Base-by-base conservation (phyloP, 192 early-diverging fungal genomes). In the Coemansia sp. region DNA sequence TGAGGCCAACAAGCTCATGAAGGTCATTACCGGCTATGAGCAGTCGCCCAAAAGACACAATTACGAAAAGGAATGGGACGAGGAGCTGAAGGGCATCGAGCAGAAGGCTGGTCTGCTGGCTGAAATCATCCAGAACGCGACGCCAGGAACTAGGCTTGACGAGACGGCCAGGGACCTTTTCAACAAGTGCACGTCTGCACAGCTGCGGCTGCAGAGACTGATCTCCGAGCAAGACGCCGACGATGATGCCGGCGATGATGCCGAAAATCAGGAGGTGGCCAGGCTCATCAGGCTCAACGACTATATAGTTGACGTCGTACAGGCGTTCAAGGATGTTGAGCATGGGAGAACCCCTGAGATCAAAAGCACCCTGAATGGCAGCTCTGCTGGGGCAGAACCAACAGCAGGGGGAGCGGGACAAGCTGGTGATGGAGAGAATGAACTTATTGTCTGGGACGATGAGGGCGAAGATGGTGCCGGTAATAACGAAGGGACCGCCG, bases 1-100 rank as follows among this genome's bases (percentile, higher is more conserved):
- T 28, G 94, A 97, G 68, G 98, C 98, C 16, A 99, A 99, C 52
- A 90, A 93, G 61, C 78, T 99, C 52, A 98, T 99, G 91, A 98
- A 99, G 76, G 83, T 95, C 40, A 95, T 99, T 85, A 88, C 96
- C 18, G 98, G 98, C 49, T 99, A 96, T 72, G 87, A 92, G 66
- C 90, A 92, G 39, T 82, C 79, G 51, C 57, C 64, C n/a, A 76
- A 74, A 68, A 71, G 56, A 43, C 70, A 63, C 7, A 88, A 99
- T 74, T 97, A 97, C 70, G 91, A 92, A 56, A 79, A 89, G 56
- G 87, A 93, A 64, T 92, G 93, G 43, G 84, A 88, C 26, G 73
- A 86, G 53, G 95, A 95, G 68, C 68, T 98, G 20, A 86, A 94
- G 43, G 85, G 84, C 25, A 90, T 99, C 31, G 88, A 94, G 74